Evolutionary conservation across 805 yeast species (phyloP), one percentile per base, ranked within the genome.

Genomic region (Zygoascus bituminiphila): DNA sequence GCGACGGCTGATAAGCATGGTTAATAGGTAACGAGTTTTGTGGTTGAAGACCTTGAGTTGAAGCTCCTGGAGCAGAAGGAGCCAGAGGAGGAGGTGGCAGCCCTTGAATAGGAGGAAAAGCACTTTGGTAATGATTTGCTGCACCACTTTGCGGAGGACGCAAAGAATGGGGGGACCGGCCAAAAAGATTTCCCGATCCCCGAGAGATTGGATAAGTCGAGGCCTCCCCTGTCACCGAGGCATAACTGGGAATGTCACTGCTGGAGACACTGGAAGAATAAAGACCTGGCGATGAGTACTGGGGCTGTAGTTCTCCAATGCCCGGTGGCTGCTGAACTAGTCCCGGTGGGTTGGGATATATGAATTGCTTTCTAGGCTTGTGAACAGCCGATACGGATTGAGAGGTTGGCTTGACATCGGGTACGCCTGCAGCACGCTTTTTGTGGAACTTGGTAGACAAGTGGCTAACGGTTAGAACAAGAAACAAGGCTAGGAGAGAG

Each of bases 401-500:
- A 7, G 22, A 9, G 21, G 21, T 29, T 2, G 21, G 14, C 35
- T 51, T 50, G 31, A 29, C 33, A 29, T 29, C 33, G 9, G 33
- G 33, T 6, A 29, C 15, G 33, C 33, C 33, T 12, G 51, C 53
- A 14, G 54, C 51, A 20, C 65, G 58, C 21, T 63, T 58, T 15
- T 60, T 57, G 44, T 65, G 68, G 41, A 64, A 57, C 49, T 60
- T 58, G 6, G 69, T 63, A 26, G 51, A 50, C 33, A 64, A 48
- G 37, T 65, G 69, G 52, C 39, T 36, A 9, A n/a, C 33, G 17
- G 39, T 36, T 36, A 36, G 39, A 12, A 29, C 10, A 10, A 25
- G 29, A 29, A 29, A 5, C 4, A n/a, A n/a, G n/a, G n/a, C n/a
- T n/a, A n/a, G n/a, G n/a, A 25, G 29, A 25, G 29, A 25, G 29